phyloP scores from a whole-genome alignment of 2,329 filamentous ascomycete species.

The Fusarium gaditjirri region DNA sequence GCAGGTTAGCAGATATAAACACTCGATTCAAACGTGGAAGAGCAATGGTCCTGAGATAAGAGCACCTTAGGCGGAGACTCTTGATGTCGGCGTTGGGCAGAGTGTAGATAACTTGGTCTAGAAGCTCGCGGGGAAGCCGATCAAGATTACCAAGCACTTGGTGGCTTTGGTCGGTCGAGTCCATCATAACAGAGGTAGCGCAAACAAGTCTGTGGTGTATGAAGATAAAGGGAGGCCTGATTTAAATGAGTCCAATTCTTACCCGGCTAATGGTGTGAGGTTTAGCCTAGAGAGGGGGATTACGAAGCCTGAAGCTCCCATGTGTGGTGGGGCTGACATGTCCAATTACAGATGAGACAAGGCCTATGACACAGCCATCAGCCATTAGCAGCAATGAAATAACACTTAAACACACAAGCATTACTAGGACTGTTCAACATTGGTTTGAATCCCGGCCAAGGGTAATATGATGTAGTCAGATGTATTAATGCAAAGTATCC shows the following conservation, averaged over 20 bases:
- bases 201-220: accelerated
- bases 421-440: too few species aligned
- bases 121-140: neutral
- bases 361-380: too few species aligned
- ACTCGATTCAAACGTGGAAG: neutral
- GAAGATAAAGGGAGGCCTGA: neutral
- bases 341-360: neutral
- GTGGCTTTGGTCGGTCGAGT: accelerated
- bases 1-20: slow-evolving; percentile 32
- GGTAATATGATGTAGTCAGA: accelerated
- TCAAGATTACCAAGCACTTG: accelerated
- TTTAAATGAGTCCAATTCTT: too few species aligned
- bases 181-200: accelerated
- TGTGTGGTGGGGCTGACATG: neutral
- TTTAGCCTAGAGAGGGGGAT: neutral
- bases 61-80: slow-evolving; percentile 9
- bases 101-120: neutral
- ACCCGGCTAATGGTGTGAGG: neutral
- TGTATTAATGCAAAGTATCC: accelerated
- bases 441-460: too few species aligned
- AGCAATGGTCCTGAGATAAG: neutral
- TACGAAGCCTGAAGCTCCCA: neutral
- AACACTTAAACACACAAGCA: too few species aligned
- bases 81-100: slow-evolving; percentile 18
- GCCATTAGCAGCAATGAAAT: too few species aligned